Evolutionary conservation across 2,329 filamentous ascomycete genomes (phyloP).

Genomic region (Penicillium concentricum): DNA sequence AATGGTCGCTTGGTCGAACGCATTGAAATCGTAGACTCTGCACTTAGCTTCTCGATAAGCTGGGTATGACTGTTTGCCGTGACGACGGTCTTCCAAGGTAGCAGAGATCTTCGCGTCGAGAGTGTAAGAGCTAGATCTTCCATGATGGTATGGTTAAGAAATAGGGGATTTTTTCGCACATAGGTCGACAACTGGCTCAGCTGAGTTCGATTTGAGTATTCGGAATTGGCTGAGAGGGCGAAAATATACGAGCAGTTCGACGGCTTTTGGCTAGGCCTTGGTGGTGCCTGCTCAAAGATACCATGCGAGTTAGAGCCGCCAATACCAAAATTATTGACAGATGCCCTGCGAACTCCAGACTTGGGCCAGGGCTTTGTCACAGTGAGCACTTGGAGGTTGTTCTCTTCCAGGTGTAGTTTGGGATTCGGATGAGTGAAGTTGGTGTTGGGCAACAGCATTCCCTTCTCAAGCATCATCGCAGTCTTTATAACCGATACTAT

Average conservation of each 20-base stretch:
- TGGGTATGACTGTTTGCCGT: neutral
- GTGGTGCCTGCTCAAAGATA: neutral
- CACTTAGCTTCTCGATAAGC: neutral
- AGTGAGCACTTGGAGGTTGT: constrained; percentile 21
- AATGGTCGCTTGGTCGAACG: neutral
- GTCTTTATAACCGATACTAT: constrained; percentile 33
- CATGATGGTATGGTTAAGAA: neutral
- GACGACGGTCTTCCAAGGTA: neutral
- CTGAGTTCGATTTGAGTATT: neutral
- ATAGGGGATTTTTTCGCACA: neutral
- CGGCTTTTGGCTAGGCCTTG: neutral
- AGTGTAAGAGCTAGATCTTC: neutral
- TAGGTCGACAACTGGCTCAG: neutral
- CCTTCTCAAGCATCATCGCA: constrained; percentile 25
- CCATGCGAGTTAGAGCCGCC: neutral
- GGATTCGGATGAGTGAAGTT: constrained; percentile 30
- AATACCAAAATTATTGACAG: neutral
- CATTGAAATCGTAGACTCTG: neutral
- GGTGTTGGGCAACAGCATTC: constrained; percentile 23
- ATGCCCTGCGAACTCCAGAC: neutral
- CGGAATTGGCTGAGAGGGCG: neutral
- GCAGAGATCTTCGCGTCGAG: neutral
- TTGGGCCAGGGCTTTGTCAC: constrained; percentile 10
- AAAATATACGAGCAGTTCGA: neutral
- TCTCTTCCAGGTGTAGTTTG: constrained; percentile 21